Evolutionary conservation across 75 land plant genomes (phyloP).

Genomic region (Azolla pinnata): DNA sequence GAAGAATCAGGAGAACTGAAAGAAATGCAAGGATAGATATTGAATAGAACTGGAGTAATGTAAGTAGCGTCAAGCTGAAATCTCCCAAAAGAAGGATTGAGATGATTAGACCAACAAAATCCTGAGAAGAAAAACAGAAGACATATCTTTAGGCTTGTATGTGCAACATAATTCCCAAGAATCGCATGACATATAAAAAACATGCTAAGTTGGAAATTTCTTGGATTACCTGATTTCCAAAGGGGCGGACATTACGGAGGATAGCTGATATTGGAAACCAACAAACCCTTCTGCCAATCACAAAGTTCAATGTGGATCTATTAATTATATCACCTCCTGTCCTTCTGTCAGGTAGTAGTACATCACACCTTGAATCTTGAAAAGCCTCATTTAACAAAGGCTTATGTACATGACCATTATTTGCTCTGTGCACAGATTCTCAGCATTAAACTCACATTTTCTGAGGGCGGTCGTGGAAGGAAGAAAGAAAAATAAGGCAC

Average conservation of each 20-base stretch:
- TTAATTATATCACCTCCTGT: constrained; percentile 62
- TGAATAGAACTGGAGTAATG: constrained; percentile 85
- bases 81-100: constrained; percentile 82
- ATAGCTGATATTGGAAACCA: constrained; percentile 66
- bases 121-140: constrained; percentile 38
- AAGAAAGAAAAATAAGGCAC: too few relatives aligned
- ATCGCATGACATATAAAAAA: too few relatives aligned
- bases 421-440: neutral
- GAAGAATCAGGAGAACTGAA: constrained; percentile 69
- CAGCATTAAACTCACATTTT: neutral
- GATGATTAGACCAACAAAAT: constrained; percentile 87
- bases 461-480: too few relatives aligned
- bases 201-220: too few relatives aligned
- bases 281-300: constrained; percentile 48
- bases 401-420: neutral
- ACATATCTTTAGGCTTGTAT: too few relatives aligned
- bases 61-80: constrained; percentile 86
- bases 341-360: constrained; percentile 33
- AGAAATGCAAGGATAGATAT: constrained; percentile 67
- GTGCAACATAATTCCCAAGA: too few relatives aligned
- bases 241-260: constrained; percentile 61
- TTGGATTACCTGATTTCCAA: constrained; percentile 60
- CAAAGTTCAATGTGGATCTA: constrained; percentile 35
- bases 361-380: constrained; percentile 13
- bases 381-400: constrained; percentile 17